Evolutionary conservation across 78 protist genomes (phyloP).

Genomic region (Dictyostelium firmibasis): DNA sequence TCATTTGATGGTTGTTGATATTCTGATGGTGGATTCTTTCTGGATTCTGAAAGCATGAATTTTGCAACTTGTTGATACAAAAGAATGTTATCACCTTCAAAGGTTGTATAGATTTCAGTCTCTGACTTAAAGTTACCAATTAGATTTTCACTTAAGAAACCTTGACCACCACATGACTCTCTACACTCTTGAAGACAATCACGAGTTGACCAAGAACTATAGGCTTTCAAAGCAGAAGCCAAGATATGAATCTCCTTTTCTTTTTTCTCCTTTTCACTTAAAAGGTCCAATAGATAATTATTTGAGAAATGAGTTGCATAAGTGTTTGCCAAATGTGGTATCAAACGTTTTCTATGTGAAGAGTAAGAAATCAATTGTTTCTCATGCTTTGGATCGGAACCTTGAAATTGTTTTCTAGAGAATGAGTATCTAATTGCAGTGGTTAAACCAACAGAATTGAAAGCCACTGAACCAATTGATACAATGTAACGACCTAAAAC

Average conservation of each 20-base stretch:
- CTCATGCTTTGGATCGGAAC: neutral
- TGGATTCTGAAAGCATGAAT: slow-evolving; percentile 21
- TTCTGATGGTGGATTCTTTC: slow-evolving; percentile 50
- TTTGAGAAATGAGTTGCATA: slow-evolving; percentile 60
- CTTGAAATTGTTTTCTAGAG: slow-evolving; percentile 56
- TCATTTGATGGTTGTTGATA: slow-evolving; percentile 9
- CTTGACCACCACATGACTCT: slow-evolving; percentile 79
- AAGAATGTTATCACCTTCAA: slow-evolving; percentile 75
- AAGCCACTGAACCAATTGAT: slow-evolving; percentile 44
- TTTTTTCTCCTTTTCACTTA: slow-evolving; percentile 40
- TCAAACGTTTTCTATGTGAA: slow-evolving; percentile 34
- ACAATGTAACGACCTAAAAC: slow-evolving; percentile 63
- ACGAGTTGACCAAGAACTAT: slow-evolving; percentile 50
- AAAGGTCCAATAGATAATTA: slow-evolving; percentile 15
- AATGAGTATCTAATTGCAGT: slow-evolving; percentile 43
- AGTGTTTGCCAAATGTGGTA: slow-evolving; percentile 68
- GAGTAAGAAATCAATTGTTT: slow-evolving; percentile 58
- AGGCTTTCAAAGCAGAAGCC: slow-evolving; percentile 56
- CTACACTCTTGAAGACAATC: slow-evolving; percentile 66
- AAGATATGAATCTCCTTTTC: slow-evolving; percentile 72
- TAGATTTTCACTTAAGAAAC: slow-evolving; percentile 62
- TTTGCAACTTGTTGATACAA: slow-evolving; percentile 68
- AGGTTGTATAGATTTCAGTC: slow-evolving; percentile 74
- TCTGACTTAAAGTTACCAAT: slow-evolving; percentile 68
- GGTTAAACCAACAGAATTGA: slow-evolving; percentile 17